Evolutionary conservation across 1,284 basidiomycete species (phyloP).

Genomic region (Tilletiaria anomala): DNA sequence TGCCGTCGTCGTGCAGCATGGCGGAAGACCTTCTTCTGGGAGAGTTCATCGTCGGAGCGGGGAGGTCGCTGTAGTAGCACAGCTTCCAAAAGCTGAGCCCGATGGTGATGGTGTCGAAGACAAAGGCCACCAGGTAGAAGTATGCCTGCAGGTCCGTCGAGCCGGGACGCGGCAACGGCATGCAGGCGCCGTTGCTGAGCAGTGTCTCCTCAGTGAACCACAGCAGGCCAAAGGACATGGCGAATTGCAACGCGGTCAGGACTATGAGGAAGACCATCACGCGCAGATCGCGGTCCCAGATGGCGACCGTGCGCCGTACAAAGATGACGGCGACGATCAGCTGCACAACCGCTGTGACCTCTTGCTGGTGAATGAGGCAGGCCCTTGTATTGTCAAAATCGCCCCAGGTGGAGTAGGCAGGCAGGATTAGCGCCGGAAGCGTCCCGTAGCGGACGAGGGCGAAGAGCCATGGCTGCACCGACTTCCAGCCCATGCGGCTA

Average conservation of each 20-base stretch:
- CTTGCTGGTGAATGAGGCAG: conserved; percentile 13
- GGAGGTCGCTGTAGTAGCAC: conserved; percentile 1
- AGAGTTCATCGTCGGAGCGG: background rate
- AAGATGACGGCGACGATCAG: conserved; percentile 14
- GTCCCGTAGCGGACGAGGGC: too few relatives aligned
- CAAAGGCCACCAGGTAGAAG: conserved; percentile 18
- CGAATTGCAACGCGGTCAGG: conserved; percentile 12
- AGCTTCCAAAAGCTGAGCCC: conserved; percentile 17
- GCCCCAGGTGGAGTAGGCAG: too few relatives aligned
- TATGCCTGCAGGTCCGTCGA: conserved; percentile 12
- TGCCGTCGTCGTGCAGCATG: too few relatives aligned
- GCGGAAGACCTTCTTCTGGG: background rate
- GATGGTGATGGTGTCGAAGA: conserved; percentile 15
- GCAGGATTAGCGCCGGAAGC: too few relatives aligned
- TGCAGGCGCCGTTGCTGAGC: conserved; percentile 10
- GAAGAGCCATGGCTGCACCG: too few relatives aligned
- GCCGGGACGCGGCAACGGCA: conserved; percentile 4
- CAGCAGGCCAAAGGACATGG: conserved; percentile 12
- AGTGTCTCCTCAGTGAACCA: conserved; percentile 10
- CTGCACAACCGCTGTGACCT: conserved; percentile 16
- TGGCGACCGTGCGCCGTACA: conserved; percentile 24
- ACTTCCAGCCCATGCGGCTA: too few relatives aligned
- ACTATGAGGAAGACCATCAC: conserved; percentile 12
- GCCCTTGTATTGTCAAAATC: too few relatives aligned
- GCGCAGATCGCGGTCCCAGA: conserved; percentile 18